Conservation (phyloP, 129 eudicot species). For the Deinandra increscens region DNA sequence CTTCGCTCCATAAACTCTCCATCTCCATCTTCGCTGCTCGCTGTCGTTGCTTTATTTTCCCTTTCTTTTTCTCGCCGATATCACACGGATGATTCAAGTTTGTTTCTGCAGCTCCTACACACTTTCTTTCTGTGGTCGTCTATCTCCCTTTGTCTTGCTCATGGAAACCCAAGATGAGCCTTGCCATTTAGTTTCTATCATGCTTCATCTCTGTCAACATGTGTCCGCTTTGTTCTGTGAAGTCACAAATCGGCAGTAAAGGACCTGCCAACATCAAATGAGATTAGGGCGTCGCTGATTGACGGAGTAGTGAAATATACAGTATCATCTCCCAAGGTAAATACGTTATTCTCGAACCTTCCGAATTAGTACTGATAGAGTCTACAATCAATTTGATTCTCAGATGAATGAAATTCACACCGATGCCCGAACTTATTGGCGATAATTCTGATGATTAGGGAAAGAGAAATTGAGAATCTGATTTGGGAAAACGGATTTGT, state of each 20-base stretch:
- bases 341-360: conserved; percentile 35
- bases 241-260: conserved; percentile 72
- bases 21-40: too few species aligned
- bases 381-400: conserved; percentile 60
- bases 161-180: too few species aligned
- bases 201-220: too few species aligned
- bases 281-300: conserved; percentile 62
- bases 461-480: conserved; percentile 50
- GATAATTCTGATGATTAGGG: conserved; percentile 71
- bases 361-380: conserved; percentile 24
- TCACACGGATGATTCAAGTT: too few species aligned
- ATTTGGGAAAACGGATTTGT: conserved; percentile 47
- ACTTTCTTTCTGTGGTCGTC: too few species aligned
- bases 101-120: too few species aligned
- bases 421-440: conserved; percentile 49
- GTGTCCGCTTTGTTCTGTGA: conserved; percentile 61
- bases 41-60: too few species aligned
- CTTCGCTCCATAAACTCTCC: too few species aligned
- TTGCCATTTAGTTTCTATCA: too few species aligned
- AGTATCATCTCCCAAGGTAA: conserved; percentile 55
- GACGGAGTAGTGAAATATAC: conserved; percentile 59
- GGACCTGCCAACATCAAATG: conserved; percentile 68
- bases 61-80: too few species aligned
- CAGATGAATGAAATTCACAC: conserved; percentile 55
- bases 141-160: too few species aligned